Evolutionary conservation across 2,329 filamentous ascomycete genomes (phyloP), one percentile per base, ranked within the genome.

Genomic region (Decorospora gaudefroyi): DNA sequence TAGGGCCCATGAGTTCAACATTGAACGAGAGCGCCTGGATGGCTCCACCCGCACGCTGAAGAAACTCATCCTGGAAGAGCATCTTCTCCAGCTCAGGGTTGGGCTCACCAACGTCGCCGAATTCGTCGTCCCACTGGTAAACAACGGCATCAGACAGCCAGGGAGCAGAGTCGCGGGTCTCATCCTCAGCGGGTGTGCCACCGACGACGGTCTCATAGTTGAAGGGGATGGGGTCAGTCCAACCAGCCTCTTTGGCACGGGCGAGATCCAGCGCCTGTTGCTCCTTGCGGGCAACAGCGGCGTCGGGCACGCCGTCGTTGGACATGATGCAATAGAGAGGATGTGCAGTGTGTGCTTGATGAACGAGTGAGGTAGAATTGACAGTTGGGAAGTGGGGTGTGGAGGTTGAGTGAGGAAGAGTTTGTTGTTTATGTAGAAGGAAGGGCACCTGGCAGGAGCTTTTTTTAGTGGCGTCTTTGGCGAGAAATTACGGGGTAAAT

Each of bases 71-170:
- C 0, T 80, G 77, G 42, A 95, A 99, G 5, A 99, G 81, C 57
- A 86, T 75, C 6, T 78, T 58, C 74, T 97, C 92, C 0, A 99
- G 80, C 33, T 83, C 80, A 0, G 79, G 74, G 39, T 85, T 80
- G 35, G 75, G 76, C 0, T 90, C 90, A 5, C 86, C 92, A 40
- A 99, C 76, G 27, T 97, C 92, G 2, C 92, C 93, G 56, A 80
- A 88, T 2, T 95, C 89, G 8, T 90, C 90, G 12, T 84, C 78
- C 87, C 88, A 97, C 62, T 91, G 82, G 59, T 97, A 97, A 29
- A 87, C 77, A 0, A 66, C 72, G n/a, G 83, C 85, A 41, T 80
- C 80, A 25, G 75, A 74, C 37, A 76, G 74, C 81, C 76, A 83
- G 3, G 31, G 27, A 3, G 36, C 54, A 2, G 32, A 42, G 5